Percentiles rank a stretch among this genome's conserved stretches.
Conservation (phyloP, 345 rosid genomes). For the Odontarrhena argentea region DNA sequence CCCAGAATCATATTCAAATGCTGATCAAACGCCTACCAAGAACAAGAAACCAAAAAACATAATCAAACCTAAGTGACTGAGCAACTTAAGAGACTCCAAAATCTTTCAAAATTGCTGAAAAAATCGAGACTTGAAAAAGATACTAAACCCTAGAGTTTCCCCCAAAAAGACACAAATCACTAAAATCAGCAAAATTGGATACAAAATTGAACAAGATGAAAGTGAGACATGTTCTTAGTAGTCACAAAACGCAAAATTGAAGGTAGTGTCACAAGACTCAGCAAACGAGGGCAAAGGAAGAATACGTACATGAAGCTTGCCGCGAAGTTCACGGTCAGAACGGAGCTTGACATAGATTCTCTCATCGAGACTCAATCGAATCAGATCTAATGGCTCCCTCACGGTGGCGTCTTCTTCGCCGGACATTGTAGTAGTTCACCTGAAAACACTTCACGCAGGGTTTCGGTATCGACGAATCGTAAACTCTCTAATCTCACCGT, state of each 20-base stretch:
- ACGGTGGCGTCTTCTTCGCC: slow-evolving; percentile 94
- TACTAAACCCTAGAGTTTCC: slow-evolving; percentile 21
- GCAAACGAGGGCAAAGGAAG: neutral
- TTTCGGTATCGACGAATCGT: slow-evolving; percentile 17
- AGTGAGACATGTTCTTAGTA: neutral
- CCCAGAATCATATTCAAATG: slow-evolving; percentile 99
- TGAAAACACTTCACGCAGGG: slow-evolving; percentile 22
- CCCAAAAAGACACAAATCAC: neutral
- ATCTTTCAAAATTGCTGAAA: neutral
- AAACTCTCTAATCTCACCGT: slow-evolving; percentile 3
- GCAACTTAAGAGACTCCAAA: neutral
- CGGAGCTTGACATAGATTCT: slow-evolving; percentile 99
- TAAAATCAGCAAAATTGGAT: neutral
- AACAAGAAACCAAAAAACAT: slow-evolving; percentile 5
- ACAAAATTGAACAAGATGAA: neutral
- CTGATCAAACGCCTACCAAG: slow-evolving; percentile 93
- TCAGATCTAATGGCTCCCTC: slow-evolving; percentile 99
- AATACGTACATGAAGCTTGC: slow-evolving; percentile 86
- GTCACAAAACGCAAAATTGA: neutral
- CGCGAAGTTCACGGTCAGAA: slow-evolving; percentile 98
- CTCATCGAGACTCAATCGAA: slow-evolving; percentile 95
- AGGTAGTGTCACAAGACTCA: neutral
- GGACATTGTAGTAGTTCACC: slow-evolving; percentile 52
- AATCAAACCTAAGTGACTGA: neutral
- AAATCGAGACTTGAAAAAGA: neutral